Conservation (phyloP, 2,329 filamentous ascomycete genomes). For the Paramyrothecium sp. region DNA sequence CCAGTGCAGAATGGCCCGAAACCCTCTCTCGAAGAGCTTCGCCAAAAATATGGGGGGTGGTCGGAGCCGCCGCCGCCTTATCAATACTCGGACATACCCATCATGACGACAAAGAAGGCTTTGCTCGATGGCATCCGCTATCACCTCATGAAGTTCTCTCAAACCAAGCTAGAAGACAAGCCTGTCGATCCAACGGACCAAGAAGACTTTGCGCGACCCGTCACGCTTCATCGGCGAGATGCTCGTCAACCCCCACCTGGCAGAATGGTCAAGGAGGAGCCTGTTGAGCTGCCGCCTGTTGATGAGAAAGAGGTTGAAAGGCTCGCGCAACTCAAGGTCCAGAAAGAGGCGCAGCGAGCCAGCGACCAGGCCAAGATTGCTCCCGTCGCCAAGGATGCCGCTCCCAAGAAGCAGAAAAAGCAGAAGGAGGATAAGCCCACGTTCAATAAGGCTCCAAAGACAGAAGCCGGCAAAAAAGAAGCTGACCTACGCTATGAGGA, state of each 20-base stretch:
- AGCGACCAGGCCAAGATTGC: constrained; percentile 91
- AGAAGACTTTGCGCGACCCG: constrained; percentile 80
- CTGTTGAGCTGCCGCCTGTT: constrained; percentile 36
- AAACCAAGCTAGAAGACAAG: constrained; percentile 56
- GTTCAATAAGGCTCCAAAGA: constrained; percentile 76
- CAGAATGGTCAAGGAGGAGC: constrained; percentile 61
- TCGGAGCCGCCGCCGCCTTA: constrained; percentile 47
- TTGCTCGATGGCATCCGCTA: constrained; percentile 78
- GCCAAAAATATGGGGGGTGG: constrained; percentile 55
- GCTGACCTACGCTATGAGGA: constrained; percentile 84
- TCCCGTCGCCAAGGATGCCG: constrained; percentile 64
- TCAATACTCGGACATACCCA: constrained; percentile 57
- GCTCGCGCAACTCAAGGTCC: constrained; percentile 69
- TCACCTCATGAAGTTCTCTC: constrained; percentile 79
- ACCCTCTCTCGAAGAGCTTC: constrained; percentile 38
- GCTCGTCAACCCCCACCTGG: constrained; percentile 68
- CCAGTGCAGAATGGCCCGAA: constrained; percentile 24
- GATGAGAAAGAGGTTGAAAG: constrained; percentile 62
- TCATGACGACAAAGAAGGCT: constrained; percentile 80
- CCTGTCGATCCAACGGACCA: constrained; percentile 68
- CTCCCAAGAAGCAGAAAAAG: constrained; percentile 53
- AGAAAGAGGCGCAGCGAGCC: constrained; percentile 82
- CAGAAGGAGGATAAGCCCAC: constrained; percentile 84
- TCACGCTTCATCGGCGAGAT: constrained; percentile 86
- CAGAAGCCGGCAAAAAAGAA: constrained; percentile 77